Base-by-base conservation (phyloP, 2,329 filamentous ascomycete genomes). In the Zasmidium citrigriseum region DNA sequence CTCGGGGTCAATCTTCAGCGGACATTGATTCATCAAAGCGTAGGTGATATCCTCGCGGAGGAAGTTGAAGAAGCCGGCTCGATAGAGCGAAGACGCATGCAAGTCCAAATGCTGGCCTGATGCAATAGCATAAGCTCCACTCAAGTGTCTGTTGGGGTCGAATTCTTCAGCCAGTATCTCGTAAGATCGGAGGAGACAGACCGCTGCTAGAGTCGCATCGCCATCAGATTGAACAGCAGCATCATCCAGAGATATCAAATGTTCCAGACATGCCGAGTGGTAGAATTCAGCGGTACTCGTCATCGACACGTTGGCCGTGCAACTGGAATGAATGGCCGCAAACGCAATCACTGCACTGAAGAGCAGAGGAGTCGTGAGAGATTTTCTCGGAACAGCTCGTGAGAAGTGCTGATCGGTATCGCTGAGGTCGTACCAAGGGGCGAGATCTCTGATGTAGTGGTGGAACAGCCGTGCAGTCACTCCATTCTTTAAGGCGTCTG, bases 61-160 rank as follows among this genome's bases (percentile, higher is more conserved):
- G 23, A 46, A 57, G 27, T 57, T 57, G 55, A 57, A 57, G 55
- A 51, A 57, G 24, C 48, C 49, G n/a, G 55, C 55, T 38, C 55
- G 48, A 18, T 21, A 21, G 16, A 57, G 20, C n/a, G 55, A 52
- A 3, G 55, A 25, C 20, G 23, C 9, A 23, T 16, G 20, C n/a
- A 48, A 46, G 24, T 52, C 49, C 2, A 57, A 16, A 14, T 14
- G 20, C 7, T 53, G 49, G 11, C 11, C 25, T 25, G 24, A 34
- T n/a, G 55, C 49, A 11, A 57, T 44, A 3, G 55, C 55, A 44
- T 57, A 53, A 11, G 55, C 55, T 12, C 55, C 55, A 25, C 44
- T 48, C 18, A 57, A 23, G 48, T 57, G 55, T 16, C 55, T 38
- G 24, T 57, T 57, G n/a, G 55, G 55, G 47, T 57, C 55, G 44